phyloP scores from a whole-genome alignment of 768 basidiomycete genomes.

The Pleurotus sapidus region DNA sequence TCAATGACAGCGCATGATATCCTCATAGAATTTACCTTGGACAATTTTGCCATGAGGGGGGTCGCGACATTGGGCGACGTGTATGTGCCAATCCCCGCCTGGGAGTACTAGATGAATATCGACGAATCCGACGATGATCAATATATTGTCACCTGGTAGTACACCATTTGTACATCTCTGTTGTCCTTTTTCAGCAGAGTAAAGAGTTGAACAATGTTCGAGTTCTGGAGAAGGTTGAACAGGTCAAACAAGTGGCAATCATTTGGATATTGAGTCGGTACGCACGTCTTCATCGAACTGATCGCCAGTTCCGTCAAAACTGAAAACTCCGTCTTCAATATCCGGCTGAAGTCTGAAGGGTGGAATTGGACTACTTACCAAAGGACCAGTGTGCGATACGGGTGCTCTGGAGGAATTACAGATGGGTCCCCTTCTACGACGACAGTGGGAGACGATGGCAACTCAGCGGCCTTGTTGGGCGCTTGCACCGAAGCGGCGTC shows the following conservation, averaged over 20 bases:
- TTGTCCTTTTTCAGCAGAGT: constrained; percentile 51
- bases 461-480: too few relatives aligned
- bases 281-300: constrained; percentile 36
- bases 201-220: constrained; percentile 52
- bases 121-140: not conserved
- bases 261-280: too few relatives aligned
- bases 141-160: constrained; percentile 55
- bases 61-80: constrained; percentile 40
- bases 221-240: too few relatives aligned
- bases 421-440: not conserved
- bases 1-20: not conserved
- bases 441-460: not conserved
- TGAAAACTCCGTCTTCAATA: constrained; percentile 29
- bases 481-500: too few relatives aligned
- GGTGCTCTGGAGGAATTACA: constrained; percentile 14
- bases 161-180: constrained; percentile 47
- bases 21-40: constrained; percentile 27
- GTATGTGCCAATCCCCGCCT: constrained; percentile 58
- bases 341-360: constrained; percentile 14
- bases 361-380: constrained; percentile 21
- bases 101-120: not conserved
- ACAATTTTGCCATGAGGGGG: constrained; percentile 38
- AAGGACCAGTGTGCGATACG: constrained; percentile 15
- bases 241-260: too few relatives aligned
- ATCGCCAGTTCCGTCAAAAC: constrained; percentile 65